These are phyloP conservation scores for Talaromyces amestolkiae DNA, from an alignment of 2,329 filamentous ascomycete genomes.

Conservation along the genomic window DNA sequence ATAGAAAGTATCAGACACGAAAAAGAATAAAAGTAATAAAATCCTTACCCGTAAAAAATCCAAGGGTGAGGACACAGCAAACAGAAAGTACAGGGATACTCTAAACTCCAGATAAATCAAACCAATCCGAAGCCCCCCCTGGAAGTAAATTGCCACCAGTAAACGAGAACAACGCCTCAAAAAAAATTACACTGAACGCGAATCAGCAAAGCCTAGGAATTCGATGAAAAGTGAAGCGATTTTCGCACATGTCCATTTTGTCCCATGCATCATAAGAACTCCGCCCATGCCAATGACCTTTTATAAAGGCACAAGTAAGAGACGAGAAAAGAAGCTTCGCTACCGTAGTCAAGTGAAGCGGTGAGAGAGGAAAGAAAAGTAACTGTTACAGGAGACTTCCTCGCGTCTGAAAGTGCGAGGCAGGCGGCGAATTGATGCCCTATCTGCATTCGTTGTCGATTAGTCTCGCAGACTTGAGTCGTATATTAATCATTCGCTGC, in stretches of 20 bases:
- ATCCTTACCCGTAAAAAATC: conserved; percentile 14
- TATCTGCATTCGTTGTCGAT: conserved; percentile 16
- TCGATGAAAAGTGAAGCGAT: conserved; percentile 27
- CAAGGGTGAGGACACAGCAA: conserved; percentile 22
- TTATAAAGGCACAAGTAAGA: conserved; percentile 25
- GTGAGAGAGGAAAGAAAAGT: conserved; percentile 15
- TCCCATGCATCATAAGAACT: conserved; percentile 41
- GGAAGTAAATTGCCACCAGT: background rate
- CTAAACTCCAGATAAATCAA: conserved; percentile 17
- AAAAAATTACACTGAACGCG: conserved; percentile 24
- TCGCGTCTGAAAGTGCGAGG: background rate
- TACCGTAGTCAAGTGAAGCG: conserved; percentile 17
- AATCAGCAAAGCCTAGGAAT: conserved; percentile 28
- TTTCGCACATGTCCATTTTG: conserved; percentile 36
- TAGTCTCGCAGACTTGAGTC: conserved; percentile 17
- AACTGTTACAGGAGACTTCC: conserved; percentile 4
- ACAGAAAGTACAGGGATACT: conserved; percentile 14
- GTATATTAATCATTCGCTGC: conserved; percentile 3
- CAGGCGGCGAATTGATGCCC: conserved; percentile 4
- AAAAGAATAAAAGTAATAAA: conserved; percentile 13
- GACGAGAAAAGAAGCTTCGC: conserved; percentile 24
- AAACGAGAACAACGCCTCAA: too few species aligned
- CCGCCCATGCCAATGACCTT: conserved; percentile 37
- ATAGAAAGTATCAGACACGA: conserved; percentile 17
- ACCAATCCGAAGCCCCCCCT: conserved; percentile 7